These are phyloP conservation scores for Ceratocystis papillata DNA, from an alignment of 2,329 filamentous ascomycete species.

Conservation along the genomic window DNA sequence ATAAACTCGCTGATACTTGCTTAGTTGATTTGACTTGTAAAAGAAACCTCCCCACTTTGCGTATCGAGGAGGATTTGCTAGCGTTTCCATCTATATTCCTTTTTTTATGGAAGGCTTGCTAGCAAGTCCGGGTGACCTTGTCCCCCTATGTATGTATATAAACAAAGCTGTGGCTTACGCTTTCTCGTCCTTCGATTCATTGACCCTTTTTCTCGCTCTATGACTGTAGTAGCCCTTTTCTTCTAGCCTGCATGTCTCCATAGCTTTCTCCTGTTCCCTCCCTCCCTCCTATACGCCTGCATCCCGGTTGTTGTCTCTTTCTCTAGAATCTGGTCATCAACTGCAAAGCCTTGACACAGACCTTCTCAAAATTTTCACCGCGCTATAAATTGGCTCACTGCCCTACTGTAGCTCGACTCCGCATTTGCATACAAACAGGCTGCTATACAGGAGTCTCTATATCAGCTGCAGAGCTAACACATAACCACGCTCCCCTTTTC, in stretches of 20 bases:
- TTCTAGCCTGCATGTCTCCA: background rate
- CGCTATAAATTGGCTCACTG: background rate
- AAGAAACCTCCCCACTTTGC: background rate
- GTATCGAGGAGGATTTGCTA: conserved; percentile 1
- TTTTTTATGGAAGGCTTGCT: background rate
- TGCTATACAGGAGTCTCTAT: background rate
- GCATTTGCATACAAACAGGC: background rate
- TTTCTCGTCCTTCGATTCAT: background rate
- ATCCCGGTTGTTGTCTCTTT: conserved; percentile 13
- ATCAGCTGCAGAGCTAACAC: background rate
- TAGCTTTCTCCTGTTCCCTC: background rate
- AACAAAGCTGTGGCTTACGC: background rate
- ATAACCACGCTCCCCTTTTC: background rate
- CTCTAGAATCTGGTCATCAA: background rate
- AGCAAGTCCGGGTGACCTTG: background rate
- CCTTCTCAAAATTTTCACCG: conserved; percentile 6
- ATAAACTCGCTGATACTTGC: background rate
- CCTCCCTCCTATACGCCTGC: background rate
- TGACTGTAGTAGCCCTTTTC: background rate
- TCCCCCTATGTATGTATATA: background rate
- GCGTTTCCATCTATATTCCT: background rate
- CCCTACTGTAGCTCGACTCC: background rate
- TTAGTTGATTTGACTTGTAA: background rate
- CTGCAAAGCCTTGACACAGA: conserved; percentile 4
- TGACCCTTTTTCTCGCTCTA: background rate